Conservation (phyloP, 2,329 filamentous ascomycete species). For the Cladobotryum protrusum region DNA sequence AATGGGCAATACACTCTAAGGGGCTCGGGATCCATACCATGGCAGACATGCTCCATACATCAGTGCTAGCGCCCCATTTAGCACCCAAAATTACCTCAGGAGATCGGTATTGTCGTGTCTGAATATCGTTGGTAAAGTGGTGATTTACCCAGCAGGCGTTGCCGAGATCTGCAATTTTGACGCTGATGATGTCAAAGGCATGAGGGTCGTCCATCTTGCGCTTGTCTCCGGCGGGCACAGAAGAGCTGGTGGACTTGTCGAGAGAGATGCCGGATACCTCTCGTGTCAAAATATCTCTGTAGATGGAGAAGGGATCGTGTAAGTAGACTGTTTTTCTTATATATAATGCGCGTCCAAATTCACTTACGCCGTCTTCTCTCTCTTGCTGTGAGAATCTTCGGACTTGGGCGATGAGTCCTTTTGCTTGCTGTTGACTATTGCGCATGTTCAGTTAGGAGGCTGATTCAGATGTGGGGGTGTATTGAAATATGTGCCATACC, state of each 20-base stretch:
- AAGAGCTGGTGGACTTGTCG: conserved; percentile 58
- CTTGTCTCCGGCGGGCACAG: conserved; percentile 55
- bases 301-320: background rate
- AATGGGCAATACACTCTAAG: too few species aligned
- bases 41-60: conserved; percentile 98
- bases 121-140: conserved; percentile 99
- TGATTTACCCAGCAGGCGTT: conserved; percentile 99
- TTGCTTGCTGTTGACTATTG: conserved; percentile 28
- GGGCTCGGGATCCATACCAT: conserved; percentile 61
- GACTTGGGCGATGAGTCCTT: conserved; percentile 46
- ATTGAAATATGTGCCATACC: conserved; percentile 40
- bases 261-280: conserved; percentile 94
- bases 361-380: conserved; percentile 89
- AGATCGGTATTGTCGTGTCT: conserved; percentile 93
- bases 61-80: conserved; percentile 99
- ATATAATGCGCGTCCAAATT: background rate
- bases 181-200: conserved; percentile 73
- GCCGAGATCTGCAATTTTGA: conserved; percentile 97
- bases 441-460: conserved; percentile 11
- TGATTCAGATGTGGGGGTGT: background rate
- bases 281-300: conserved; percentile 78
- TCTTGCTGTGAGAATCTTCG: conserved; percentile 67
- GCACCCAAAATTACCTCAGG: conserved; percentile 94
- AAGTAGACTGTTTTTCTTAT: background rate
- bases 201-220: conserved; percentile 52